These are phyloP conservation scores for Trametes coccinea DNA, from an alignment of 768 basidiomycete genomes.

Conservation along the genomic window DNA sequence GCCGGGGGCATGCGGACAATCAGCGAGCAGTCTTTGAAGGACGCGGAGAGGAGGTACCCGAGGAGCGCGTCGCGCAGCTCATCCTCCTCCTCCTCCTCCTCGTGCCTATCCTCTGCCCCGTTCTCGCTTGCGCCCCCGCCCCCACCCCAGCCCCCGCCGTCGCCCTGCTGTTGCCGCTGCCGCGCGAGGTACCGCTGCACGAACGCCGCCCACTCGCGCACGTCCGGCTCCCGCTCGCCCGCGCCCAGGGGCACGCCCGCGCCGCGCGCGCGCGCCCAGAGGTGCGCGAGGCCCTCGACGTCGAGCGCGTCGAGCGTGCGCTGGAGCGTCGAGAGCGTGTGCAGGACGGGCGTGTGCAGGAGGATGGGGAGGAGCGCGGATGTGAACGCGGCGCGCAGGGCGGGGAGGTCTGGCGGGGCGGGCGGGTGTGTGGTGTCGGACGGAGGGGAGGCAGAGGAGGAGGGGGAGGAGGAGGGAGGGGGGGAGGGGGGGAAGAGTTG, in stretches of 20 bases:
- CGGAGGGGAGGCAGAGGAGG: not conserved
- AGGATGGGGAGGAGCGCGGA: conserved; percentile 50
- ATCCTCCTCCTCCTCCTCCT: not conserved
- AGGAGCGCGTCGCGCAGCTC: conserved; percentile 64
- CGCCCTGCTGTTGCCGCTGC: too few species aligned
- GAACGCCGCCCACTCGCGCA: conserved; percentile 65
- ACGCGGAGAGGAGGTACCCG: conserved; percentile 84
- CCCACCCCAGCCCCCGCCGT: too few species aligned
- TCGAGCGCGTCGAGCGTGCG: conserved; percentile 78
- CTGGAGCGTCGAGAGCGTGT: conserved; percentile 61
- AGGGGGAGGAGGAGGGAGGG: conserved; percentile 1
- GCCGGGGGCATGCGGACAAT: conserved; percentile 43
- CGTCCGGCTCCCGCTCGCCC: too few species aligned
- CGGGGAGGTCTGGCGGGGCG: too few species aligned
- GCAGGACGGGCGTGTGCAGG: conserved; percentile 52
- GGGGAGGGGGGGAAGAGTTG: conserved; percentile 19
- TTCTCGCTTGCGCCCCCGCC: conserved; percentile 41
- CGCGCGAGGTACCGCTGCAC: conserved; percentile 50
- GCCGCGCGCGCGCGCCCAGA: conserved; percentile 27
- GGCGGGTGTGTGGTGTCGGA: not conserved
- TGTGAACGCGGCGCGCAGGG: conserved; percentile 40
- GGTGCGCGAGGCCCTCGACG: conserved; percentile 68
- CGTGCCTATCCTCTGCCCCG: not conserved
- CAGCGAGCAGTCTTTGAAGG: conserved; percentile 95
- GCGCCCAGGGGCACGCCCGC: not conserved